Evolutionary conservation across 345 rosid genomes (phyloP).

Genomic region (thale cress (Arabidopsis thaliana)): TAIR10.1 NC_003070.9:4456001-4456500

Average conservation of each 20-base stretch:
- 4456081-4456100: conserved; percentile 43
- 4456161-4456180: conserved; percentile 50
- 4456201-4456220: conserved; percentile 47
- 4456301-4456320: conserved; percentile 2
- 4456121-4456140: conserved; percentile 57
- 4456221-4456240: conserved; percentile 52
- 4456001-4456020: conserved; percentile 49
- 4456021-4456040: conserved; percentile 53
- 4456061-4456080: conserved; percentile 40
- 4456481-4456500: conserved; percentile 68
- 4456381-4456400: background rate
- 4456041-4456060: conserved; percentile 35
- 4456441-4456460: too few species aligned
- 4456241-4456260: conserved; percentile 53
- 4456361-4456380: conserved; percentile 34
- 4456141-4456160: conserved; percentile 40
- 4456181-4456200: conserved; percentile 42
- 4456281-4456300: conserved; percentile 38
- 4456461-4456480: background rate
- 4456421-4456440: background rate
- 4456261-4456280: conserved; percentile 23
- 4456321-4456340: conserved; percentile 8
- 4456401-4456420: background rate
- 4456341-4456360: conserved; percentile 36
- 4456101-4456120: conserved; percentile 43